Percentiles rank a stretch among this genome's conserved stretches.
phyloP scores from a whole-genome alignment of 208 protist genomes.

The Borovskyia barvae region DNA sequence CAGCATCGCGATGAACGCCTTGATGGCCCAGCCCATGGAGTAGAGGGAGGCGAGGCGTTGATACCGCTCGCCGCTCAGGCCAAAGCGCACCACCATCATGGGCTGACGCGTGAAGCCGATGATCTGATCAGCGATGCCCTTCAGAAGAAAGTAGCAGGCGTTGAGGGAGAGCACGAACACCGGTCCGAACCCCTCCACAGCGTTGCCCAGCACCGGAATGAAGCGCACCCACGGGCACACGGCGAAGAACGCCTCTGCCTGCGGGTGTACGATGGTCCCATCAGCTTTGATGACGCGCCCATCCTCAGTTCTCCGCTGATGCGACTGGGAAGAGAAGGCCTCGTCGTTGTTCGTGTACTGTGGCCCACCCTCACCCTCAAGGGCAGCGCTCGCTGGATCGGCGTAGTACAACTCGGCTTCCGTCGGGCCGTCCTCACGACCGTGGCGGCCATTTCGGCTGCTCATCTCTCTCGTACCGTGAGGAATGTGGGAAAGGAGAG shows the following conservation, averaged over 20 bases:
- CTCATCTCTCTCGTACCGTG: no score
- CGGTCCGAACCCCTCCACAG: slow-evolving; percentile 33
- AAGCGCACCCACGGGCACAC: slow-evolving; percentile 20
- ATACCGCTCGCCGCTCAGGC: slow-evolving; percentile 17
- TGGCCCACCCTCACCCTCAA: no score
- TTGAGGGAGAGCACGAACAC: slow-evolving; percentile 26
- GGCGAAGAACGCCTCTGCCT: slow-evolving; percentile 24
- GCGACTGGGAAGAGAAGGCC: background rate
- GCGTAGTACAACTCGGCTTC: no score
- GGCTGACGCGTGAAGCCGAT: slow-evolving; percentile 28
- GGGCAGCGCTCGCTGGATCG: no score
- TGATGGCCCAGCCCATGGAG: slow-evolving; percentile 39
- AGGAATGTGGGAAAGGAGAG: no score
- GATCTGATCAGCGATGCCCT: slow-evolving; percentile 35
- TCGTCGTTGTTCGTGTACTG: no score
- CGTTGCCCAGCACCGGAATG: slow-evolving; percentile 26
- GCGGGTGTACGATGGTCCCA: slow-evolving; percentile 14
- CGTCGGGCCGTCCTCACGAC: no score
- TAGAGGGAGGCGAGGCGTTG: slow-evolving; percentile 31
- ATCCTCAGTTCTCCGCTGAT: background rate
- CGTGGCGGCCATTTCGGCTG: no score
- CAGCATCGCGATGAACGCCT: slow-evolving; percentile 43
- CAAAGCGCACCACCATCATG: slow-evolving; percentile 39
- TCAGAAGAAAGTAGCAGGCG: slow-evolving; percentile 31
- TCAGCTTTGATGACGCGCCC: slow-evolving; percentile 1